Evolutionary conservation across 2,329 filamentous ascomycete genomes (phyloP), one percentile per base, ranked within the genome.

Genomic region (Trichoderma lentiforme): DNA sequence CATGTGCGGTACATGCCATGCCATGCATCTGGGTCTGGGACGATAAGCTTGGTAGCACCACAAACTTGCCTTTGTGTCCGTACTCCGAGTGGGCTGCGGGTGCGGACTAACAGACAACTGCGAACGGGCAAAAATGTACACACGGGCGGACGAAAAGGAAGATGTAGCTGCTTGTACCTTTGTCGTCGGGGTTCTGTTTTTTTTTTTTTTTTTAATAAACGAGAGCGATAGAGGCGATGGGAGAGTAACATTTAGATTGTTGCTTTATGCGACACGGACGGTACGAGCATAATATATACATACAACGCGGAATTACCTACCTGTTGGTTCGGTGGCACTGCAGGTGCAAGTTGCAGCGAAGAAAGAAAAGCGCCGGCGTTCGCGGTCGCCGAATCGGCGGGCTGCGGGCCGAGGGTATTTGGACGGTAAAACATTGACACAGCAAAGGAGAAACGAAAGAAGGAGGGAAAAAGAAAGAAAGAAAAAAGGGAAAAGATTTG

Each of bases 351-450:
- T 34, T 15, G 34, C 18, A 30, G 26, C 5, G 9, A 36, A 36
- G 7, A 43, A 28, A 43, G 39, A 63, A 21, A 21, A 28, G 26
- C 62, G 58, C 58, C 24, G 43, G 24, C n/a, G 7, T 26, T 5
- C 3, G 28, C 56, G 68, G 68, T 47, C 47, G 53, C 68, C 68
- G 68, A 70, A 70, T 30, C 68, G 58, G 60, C 58, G 60, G 56
- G 56, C 18, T 56, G 60, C 60, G 60, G 60, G 32, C 68, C 58
- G 68, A 70, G 58, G 68, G 24, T 26, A 3, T 15, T 3, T 30
- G 34, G 34, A 24, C 15, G 18, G 39, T n/a, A 47, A n/a, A 47
- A 39, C 30, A 30, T 30, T 30, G 28, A 30, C 21, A 28, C 28
- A 30, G 30, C 34, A 36, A 36, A 36, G 14, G 34, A 36, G 34